Base-by-base conservation (phyloP, 2,329 filamentous ascomycete genomes). In the Fusarium caatingaense region DNA sequence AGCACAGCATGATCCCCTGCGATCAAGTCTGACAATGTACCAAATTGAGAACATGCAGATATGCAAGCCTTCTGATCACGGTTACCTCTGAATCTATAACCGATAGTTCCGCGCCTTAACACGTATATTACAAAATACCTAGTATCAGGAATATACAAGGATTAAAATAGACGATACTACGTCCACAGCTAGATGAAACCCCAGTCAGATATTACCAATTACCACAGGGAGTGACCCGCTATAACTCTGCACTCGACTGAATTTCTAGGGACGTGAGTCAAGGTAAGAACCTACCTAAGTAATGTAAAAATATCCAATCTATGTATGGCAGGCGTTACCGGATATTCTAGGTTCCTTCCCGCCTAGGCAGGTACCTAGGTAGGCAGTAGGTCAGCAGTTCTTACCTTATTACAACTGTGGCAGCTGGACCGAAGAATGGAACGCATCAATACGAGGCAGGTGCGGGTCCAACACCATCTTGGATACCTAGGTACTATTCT, bases 391-490 rank as follows among this genome's bases (percentile, higher is more conserved):
- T 37, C 34, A 37, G 34, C 34, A n/a, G 30, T 11, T 41, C 51
- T 27, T 45, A 28, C 32, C 13, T 20, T 37, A 25, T 46, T 40
- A 32, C 40, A 32, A 21, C 40, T 46, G 41, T 40, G 23, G 41
- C 25, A 46, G 46, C 64, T 65, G 47, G 40, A 21, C 64, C 44
- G 42, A 57, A 45, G 64, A 64, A 13, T 28, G 28, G 28, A 63
- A 46, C 18, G 23, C 25, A 48, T 44, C 41, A 60, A 66, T 71
- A 71, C 68, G 68, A 71, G 68, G 60, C 40, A 58, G 68, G 48
- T 60, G 68, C 59, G 64, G 68, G 56, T 40, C 68, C 37, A 30
- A 20, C 41, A 41, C 37, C 49, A n/a, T 53, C 20, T 21, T 28
- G 23, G 34, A 37, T 20, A 25, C 23, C 23, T 25, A 25, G 6